Conservation (phyloP, 2,329 filamentous ascomycete species). For the Colletotrichum filicis region DNA sequence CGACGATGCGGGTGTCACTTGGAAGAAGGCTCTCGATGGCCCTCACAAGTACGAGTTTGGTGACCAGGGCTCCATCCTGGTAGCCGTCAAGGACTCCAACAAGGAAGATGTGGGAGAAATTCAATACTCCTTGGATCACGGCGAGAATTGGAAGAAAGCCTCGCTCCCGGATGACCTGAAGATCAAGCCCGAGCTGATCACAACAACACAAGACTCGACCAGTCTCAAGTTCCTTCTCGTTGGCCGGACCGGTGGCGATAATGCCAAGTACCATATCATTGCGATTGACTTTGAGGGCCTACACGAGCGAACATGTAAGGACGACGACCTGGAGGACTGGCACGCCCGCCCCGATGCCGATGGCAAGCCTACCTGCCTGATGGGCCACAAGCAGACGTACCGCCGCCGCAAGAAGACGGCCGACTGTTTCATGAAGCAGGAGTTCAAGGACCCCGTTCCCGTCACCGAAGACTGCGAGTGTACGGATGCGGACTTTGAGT, state of each 20-base stretch:
- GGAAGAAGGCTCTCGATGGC: conserved; percentile 79
- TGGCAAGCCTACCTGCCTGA: conserved; percentile 86
- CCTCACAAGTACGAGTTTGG: conserved; percentile 98
- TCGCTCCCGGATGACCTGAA: conserved; percentile 74
- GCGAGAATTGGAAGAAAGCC: conserved; percentile 82
- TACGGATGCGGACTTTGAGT: conserved; percentile 88
- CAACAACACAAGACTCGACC: conserved; percentile 91
- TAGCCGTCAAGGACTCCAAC: conserved; percentile 82
- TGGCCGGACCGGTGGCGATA: conserved; percentile 65
- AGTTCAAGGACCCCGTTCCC: conserved; percentile 82
- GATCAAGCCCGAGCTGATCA: conserved; percentile 78
- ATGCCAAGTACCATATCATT: conserved; percentile 70
- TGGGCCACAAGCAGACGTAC: conserved; percentile 95
- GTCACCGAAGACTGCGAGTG: conserved; percentile 83
- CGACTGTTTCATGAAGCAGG: conserved; percentile 87
- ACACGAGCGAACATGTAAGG: conserved; percentile 81
- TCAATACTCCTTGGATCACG: conserved; percentile 88
- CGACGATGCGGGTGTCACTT: conserved; percentile 88
- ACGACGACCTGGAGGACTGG: conserved; percentile 89
- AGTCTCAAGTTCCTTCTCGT: conserved; percentile 90
- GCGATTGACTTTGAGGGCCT: conserved; percentile 86
- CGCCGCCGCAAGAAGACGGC: conserved; percentile 85
- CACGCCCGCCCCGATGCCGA: conserved; percentile 83
- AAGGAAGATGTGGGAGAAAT: conserved; percentile 68
- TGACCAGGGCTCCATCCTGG: conserved; percentile 87